Base-by-base conservation (phyloP, 352 stramenopile genomes). In the Pythium sukuiense region DNA sequence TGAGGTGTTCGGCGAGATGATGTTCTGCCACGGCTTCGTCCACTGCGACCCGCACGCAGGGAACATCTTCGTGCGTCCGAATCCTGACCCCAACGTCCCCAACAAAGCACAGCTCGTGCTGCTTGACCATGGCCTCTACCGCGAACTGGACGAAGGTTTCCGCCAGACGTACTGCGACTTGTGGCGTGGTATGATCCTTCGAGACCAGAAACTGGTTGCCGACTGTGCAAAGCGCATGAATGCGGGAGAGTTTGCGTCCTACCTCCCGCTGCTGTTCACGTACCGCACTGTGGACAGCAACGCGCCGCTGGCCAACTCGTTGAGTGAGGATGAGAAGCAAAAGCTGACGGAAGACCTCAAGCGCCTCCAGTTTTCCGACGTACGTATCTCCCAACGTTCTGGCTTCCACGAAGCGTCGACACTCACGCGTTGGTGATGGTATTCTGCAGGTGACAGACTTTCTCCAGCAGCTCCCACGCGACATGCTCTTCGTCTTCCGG, bases 101-200 rank as follows among this genome's bases (percentile, higher is more conserved):
- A 62, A 46, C 18, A 91, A 92, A 63, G 83, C 93, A 16, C 87
- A 99, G 79, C 80, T 99, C 29, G 96, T 99, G 43, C 76, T 99
- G 12, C 83, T 99, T 2, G 97, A 99, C 77, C 97, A 99, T 72
- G 97, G 97, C 20, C 76, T 99, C 4, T 99, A 99, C 61, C 88
- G 96, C 20, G 79, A 96, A 37, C 76, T 99, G 18, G 95, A 98
- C 57, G 77, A 86, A 33, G 75, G 92, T 24, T 99, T 99, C 75
- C 92, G 97, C 30, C 81, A 96, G 41, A 87, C 88, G 1, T 99
- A 99, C 77, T 98, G 94, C 45, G 80, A 96, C 54, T 74, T 99
- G 35, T 99, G 97, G 97, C 87, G 90, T 62, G 89, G 88, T 13
- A 95, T 99, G 61, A 80, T 99, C 6, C 79, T 98, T 62, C 89